Evolutionary conservation across 352 stramenopile species (phyloP).

Genomic region (Globisporangium mamillatum): DNA sequence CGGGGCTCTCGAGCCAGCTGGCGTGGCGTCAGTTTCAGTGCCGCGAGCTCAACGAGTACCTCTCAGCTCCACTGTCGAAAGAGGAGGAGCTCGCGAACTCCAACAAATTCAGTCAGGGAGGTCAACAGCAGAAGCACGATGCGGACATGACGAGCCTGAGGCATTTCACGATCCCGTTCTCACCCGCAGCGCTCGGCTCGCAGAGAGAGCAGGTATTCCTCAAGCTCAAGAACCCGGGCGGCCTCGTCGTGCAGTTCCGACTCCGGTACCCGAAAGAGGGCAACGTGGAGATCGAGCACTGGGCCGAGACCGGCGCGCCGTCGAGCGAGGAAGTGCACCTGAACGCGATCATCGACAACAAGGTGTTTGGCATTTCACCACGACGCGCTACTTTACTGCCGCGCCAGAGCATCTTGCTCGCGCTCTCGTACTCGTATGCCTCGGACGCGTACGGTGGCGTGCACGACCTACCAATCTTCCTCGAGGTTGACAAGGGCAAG

Average conservation of each 20-base stretch:
- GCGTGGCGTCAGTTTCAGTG: slow-evolving; percentile 78
- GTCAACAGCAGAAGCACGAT: slow-evolving; percentile 12
- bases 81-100: slow-evolving; percentile 33
- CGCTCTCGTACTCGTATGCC: slow-evolving; percentile 64
- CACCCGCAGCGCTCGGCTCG: slow-evolving; percentile 57
- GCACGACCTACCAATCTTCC: slow-evolving; percentile 83
- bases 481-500: slow-evolving; percentile 90
- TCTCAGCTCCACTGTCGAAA: slow-evolving; percentile 48
- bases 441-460: slow-evolving; percentile 74
- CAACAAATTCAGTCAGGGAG: background rate
- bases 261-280: slow-evolving; percentile 90
- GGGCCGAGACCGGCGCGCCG: slow-evolving; percentile 87
- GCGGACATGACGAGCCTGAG: slow-evolving; percentile 23
- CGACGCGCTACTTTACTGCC: slow-evolving; percentile 56
- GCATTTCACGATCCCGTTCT: slow-evolving; percentile 76
- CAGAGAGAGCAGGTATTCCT: slow-evolving; percentile 61
- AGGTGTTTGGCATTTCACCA: slow-evolving; percentile 62
- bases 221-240: slow-evolving; percentile 85
- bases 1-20: slow-evolving; percentile 42
- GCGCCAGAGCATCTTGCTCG: slow-evolving; percentile 56
- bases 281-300: slow-evolving; percentile 92
- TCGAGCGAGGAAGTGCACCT: slow-evolving; percentile 71
- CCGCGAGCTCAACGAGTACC: slow-evolving; percentile 66
- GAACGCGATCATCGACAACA: slow-evolving; percentile 80
- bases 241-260: slow-evolving; percentile 77